Base-by-base conservation (phyloP, 2,329 filamentous ascomycete genomes). In the Curvularia sp. region DNA sequence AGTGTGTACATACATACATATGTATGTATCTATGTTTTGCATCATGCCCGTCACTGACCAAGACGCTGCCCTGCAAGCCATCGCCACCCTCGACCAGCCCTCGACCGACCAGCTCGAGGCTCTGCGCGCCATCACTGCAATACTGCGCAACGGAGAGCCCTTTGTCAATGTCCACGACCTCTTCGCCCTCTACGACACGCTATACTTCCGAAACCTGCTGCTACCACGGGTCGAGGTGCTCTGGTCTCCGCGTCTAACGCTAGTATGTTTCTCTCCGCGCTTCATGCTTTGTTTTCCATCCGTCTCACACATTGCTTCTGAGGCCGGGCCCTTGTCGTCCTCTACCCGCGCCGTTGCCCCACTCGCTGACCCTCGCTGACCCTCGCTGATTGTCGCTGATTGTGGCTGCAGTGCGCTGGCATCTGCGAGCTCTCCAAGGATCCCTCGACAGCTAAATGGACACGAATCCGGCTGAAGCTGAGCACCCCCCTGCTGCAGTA, bases 391-490 rank as follows among this genome's bases (percentile, higher is more conserved):
- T 38, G 13, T 32, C 34, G 55, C 65, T 69, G 59, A 69, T 59
- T 56, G 52, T 58, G 53, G 47, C 58, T 43, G 74, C 38, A 75
- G 41, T 80, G 79, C 62, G 79, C 79, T 53, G 79, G 79, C 42
- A 79, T 79, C 55, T 81, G 79, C 62, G 79, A 81, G 58, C 73
- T 81, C 28, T 73, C 76, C 38, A 78, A 75, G 50, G 76, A 80
- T 52, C 62, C 70, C 15, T 55, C 71, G 18, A 73, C 69, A 10
- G 73, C 70, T 30, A 78, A 75, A 50, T 77, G 75, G 58, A 75
- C 74, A 5, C 72, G 75, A 51, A 78, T 80, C 48, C 72, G 77
- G 21, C 63, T 81, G 41, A 80, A 81, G 64, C 67, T 81, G 39
- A 80, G 78, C 55, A 78, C 79, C 32, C 73, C 79, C 25, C 66